phyloP scores from a whole-genome alignment of 2,329 filamentous ascomycete species.

The Colletotrichum spinosum region DNA sequence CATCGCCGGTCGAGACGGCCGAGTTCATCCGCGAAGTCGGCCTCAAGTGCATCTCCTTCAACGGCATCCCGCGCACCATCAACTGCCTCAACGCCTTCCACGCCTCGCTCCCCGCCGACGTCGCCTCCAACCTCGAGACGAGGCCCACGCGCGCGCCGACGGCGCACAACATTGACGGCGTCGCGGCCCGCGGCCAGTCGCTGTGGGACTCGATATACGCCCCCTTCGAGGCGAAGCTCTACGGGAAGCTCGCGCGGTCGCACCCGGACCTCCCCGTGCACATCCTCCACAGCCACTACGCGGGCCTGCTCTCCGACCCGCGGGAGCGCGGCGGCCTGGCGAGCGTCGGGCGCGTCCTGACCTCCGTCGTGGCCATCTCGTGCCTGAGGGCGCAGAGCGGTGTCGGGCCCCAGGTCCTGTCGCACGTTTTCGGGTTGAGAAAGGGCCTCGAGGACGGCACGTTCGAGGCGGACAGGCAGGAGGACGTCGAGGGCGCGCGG shows the following conservation, averaged over 20 bases:
- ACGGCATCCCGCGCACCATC: slow-evolving; percentile 85
- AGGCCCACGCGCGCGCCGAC: slow-evolving; percentile 66
- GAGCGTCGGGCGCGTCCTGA: slow-evolving; percentile 76
- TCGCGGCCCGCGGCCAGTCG: slow-evolving; percentile 67
- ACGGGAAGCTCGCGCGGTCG: slow-evolving; percentile 75
- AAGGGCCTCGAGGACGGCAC: slow-evolving; percentile 80
- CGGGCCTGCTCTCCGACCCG: slow-evolving; percentile 78
- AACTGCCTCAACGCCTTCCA: slow-evolving; percentile 83
- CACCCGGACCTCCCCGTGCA: slow-evolving; percentile 87
- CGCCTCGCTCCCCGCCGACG: slow-evolving; percentile 67
- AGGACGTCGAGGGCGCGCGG: slow-evolving; percentile 49
- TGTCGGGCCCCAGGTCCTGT: slow-evolving; percentile 84
- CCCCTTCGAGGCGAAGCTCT: slow-evolving; percentile 79
- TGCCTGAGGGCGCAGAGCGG: slow-evolving; percentile 84
- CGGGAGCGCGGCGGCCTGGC: slow-evolving; percentile 56
- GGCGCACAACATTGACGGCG: slow-evolving; percentile 63
- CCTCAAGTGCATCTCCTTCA: slow-evolving; percentile 83
- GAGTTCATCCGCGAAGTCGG: slow-evolving; percentile 82
- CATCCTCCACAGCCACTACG: slow-evolving; percentile 82
- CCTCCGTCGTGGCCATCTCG: slow-evolving; percentile 78
- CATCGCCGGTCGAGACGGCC: slow-evolving; percentile 57
- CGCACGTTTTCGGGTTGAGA: slow-evolving; percentile 82
- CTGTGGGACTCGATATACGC: slow-evolving; percentile 84
- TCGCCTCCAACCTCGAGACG: slow-evolving; percentile 66
- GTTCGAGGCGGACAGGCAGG: slow-evolving; percentile 49